Evolutionary conservation across 768 basidiomycete genomes (phyloP), one percentile per base, ranked within the genome.

Genomic region (Boletus tylopilopsis): DNA sequence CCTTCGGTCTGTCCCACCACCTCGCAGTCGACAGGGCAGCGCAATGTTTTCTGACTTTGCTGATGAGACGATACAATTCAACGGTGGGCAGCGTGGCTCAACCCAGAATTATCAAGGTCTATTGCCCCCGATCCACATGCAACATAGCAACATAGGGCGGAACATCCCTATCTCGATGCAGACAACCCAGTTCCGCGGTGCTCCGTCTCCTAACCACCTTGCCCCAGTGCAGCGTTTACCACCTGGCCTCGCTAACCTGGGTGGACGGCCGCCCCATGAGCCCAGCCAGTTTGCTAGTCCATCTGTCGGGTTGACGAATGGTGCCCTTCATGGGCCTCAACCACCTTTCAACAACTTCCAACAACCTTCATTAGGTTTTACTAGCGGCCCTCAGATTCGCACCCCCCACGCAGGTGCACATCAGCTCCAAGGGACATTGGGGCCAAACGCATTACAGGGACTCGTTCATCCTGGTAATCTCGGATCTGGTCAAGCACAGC

Each of bases 191-290:
- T 87, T 76, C 68, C 85, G 89, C 19, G 83, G 83, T 45, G 85
- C 78, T 16, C 81, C 81, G 11, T 87, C 87, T 22, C 86, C 87
- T 4, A 78, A 71, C 54, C 64, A 76, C 21, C 61, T 79, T 35
- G 70, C 75, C 34, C 71, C 71, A 29, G 69, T 71, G 34, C 85
- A 85, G 60, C 79, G 87, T 36, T 69, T 91, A 29, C 89, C 89
- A 12, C 87, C 87, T 15, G 89, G 88, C 27, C 72, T 91, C 33
- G 88, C 89, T 12, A 90, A 90, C 59, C 77, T 91, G 18, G 90
- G 89, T 24, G 87, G 80, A 36, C 82, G 89, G 7, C 88, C 87
- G 21, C 88, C 88, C 3, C 87, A 89, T 56, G 89, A 90, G 43
- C 80, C 85, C 19, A 75, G 76, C 9, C 88, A 87, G 57, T 84